A percentile compares a stretch with the other conserved stretches of the same genome.
phyloP scores from a whole-genome alignment of 805 yeast genomes.

The Candida alai region DNA sequence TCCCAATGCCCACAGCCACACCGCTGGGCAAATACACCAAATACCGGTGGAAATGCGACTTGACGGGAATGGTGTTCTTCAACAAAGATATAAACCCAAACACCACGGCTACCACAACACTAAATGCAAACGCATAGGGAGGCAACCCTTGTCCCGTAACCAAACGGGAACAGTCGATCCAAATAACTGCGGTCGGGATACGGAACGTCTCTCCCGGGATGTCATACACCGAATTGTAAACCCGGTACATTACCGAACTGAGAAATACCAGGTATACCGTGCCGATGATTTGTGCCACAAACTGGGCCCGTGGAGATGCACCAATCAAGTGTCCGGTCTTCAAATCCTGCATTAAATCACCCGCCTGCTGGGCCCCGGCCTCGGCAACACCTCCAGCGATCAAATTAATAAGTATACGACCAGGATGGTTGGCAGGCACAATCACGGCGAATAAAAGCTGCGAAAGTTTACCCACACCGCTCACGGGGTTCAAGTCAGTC shows the following conservation, averaged over 20 bases:
- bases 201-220: slow-evolving; percentile 82
- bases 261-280: slow-evolving; percentile 78
- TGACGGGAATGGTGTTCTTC: slow-evolving; percentile 51
- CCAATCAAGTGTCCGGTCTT: slow-evolving; percentile 91
- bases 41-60: slow-evolving; percentile 34
- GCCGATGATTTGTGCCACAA: slow-evolving; percentile 85
- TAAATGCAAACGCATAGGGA: slow-evolving; percentile 60
- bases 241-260: slow-evolving; percentile 76
- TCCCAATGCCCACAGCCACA: slow-evolving; percentile 96
- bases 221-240: slow-evolving; percentile 76
- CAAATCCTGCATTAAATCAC: slow-evolving; percentile 95
- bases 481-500: slow-evolving; percentile 93
- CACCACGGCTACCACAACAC: slow-evolving; percentile 57
- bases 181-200: slow-evolving; percentile 91
- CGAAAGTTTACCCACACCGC: slow-evolving; percentile 93
- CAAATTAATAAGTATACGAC: slow-evolving; percentile 76
- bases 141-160: slow-evolving; percentile 93
- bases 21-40: slow-evolving; percentile 79
- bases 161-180: slow-evolving; percentile 94
- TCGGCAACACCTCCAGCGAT: slow-evolving; percentile 97
- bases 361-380: slow-evolving; percentile 99
- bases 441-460: slow-evolving; percentile 83
- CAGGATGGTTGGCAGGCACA: slow-evolving; percentile 70
- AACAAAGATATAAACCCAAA: slow-evolving; percentile 69
- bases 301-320: slow-evolving; percentile 91